Percentiles rank a stretch among this genome's conserved stretches.
phyloP scores from a whole-genome alignment of 176 grass and related monocot species.

The Metroxylon sagu region DNA sequence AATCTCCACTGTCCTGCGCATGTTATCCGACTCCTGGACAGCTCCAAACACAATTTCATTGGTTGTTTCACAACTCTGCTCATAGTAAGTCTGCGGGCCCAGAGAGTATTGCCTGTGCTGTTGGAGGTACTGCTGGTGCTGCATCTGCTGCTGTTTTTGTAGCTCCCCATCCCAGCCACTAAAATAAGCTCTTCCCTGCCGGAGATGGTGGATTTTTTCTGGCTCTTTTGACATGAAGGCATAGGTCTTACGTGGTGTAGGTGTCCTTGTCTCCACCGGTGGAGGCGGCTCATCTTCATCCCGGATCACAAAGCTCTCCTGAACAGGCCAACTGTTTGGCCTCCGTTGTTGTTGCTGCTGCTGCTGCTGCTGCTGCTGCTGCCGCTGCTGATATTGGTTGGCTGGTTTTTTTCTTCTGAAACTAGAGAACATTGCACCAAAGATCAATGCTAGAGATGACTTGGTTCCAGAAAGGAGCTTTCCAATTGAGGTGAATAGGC shows the following conservation, averaged over 20 bases:
- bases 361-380: not conserved
- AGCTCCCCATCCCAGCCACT: constrained; percentile 5
- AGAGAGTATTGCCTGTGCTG: constrained; percentile 1
- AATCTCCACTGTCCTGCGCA: not conserved
- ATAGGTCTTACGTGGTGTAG: constrained; percentile 1
- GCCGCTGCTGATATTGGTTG: not conserved
- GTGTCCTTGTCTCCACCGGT: constrained; percentile 4
- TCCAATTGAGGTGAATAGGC: constrained; percentile 9
- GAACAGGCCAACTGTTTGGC: not conserved
- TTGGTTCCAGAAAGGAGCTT: not conserved
- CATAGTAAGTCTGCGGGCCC: constrained; percentile 1
- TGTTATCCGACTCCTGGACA: constrained; percentile 3
- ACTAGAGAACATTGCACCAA: not conserved
- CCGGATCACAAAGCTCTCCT: constrained; percentile 5
- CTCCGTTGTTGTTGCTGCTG: not conserved
- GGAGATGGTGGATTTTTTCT: constrained; percentile 2
- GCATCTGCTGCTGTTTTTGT: not conserved
- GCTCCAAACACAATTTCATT: not conserved
- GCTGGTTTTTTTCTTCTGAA: not conserved
- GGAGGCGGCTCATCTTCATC: constrained; percentile 5
- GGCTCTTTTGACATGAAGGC: constrained; percentile 15
- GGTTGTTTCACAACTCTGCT: not conserved
- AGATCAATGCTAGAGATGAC: not conserved
- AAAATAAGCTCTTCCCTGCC: not conserved
- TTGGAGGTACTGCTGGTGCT: constrained; percentile 1